Evolutionary conservation across 75 land plant genomes (phyloP).

Genomic region (Pseudotsuga menziesii): DNA sequence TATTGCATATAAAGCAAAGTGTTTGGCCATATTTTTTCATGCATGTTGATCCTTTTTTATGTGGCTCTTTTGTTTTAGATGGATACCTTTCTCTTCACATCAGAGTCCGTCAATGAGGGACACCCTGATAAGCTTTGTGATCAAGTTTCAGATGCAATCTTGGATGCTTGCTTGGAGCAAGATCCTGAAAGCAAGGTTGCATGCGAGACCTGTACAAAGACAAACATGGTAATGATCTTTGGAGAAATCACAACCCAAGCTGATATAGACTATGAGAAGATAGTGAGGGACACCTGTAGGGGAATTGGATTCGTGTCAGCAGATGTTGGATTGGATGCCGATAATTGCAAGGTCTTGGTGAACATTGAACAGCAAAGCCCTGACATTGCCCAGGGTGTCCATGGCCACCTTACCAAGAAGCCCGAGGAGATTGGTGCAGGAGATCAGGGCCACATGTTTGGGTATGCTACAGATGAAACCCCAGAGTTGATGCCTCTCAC

Average conservation of each 20-base stretch:
- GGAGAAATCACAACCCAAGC: conserved; percentile 58
- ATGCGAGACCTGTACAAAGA: conserved; percentile 49
- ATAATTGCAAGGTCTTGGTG: conserved; percentile 58
- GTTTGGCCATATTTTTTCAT: too few species aligned
- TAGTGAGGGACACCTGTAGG: conserved; percentile 46
- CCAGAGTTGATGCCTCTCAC: conserved; percentile 73
- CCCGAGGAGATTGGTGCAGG: conserved; percentile 74
- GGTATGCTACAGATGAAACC: conserved; percentile 66
- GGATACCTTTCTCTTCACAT: conserved; percentile 56
- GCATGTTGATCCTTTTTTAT: too few species aligned
- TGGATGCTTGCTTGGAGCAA: conserved; percentile 48
- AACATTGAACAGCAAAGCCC: conserved; percentile 69
- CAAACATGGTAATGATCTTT: conserved; percentile 53
- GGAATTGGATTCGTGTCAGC: conserved; percentile 45
- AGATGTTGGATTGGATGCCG: conserved; percentile 62
- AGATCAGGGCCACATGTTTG: conserved; percentile 73
- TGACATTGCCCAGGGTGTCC: conserved; percentile 69
- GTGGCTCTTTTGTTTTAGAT: conserved; percentile 5
- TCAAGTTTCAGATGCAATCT: conserved; percentile 52
- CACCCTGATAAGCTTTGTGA: conserved; percentile 62
- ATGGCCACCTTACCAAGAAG: conserved; percentile 65
- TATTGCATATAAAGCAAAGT: too few species aligned
- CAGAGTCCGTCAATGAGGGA: conserved; percentile 57
- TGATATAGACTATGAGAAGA: conserved; percentile 45
- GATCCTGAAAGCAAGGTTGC: conserved; percentile 62